Base-by-base conservation (phyloP, 2,329 filamentous ascomycete species). In the Fusarium austroafricanum region DNA sequence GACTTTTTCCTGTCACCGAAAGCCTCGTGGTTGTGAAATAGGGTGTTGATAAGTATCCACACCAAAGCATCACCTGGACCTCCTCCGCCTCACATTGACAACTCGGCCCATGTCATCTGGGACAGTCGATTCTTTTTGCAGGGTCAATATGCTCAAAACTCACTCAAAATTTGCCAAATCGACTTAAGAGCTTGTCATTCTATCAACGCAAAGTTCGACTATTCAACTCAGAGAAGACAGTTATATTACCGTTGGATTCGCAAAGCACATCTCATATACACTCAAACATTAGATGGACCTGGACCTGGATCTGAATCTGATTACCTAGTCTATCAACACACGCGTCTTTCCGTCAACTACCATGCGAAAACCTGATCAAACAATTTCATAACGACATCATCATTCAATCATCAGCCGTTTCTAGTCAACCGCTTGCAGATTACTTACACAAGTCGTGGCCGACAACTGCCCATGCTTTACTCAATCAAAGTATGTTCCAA, bases 401-500 rank as follows among this genome's bases (percentile, higher is more conserved):
- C 72, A 73, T 74, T 73, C 68, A 74, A 70, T 74, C 72, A 72
- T 74, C 72, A 73, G 73, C 55, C 72, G 67, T 71, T 73, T 65
- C 70, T 61, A 61, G 51, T 63, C 68, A 71, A 55, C 67, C 67
- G 65, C 71, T 71, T 66, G 66, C 61, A 62, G 61, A 66, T 61
- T 71, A 74, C 71, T 71, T 71, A 67, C 58, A 70, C 69, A 72
- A 68, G 68, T 64, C 47, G 39, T 72, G 56, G 65, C 71, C 58
- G 50, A 65, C 56, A 62, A 60, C 59, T 67, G 46, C 59, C 70
- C 56, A 65, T 67, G 71, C 66, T 72, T 52, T 71, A 61, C 68
- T 70, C 68, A 64, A 68, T 73, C 68, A 70, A 71, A 73, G 43
- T 68, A 73, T 66, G 55, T 65, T 68, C 68, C 71, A 65, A 51